These are phyloP conservation scores for Biscutella laevigata DNA, from an alignment of 441 rosid genomes.

Conservation along the genomic window DNA sequence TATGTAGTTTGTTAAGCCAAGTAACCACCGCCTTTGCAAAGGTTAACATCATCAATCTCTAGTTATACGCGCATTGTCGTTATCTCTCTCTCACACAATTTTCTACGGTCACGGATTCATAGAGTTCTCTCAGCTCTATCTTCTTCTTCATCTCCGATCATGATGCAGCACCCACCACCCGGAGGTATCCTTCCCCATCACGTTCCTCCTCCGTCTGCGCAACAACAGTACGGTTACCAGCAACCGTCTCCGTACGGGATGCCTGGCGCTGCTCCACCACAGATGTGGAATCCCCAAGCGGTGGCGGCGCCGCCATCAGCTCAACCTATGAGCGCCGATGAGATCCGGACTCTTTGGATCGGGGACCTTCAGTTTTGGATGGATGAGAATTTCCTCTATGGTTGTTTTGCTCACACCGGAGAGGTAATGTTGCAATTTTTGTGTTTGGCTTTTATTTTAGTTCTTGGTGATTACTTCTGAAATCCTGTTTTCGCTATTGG, in stretches of 20 bases:
- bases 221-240: constrained; percentile 36
- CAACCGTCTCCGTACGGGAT: constrained; percentile 55
- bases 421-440: constrained; percentile 48
- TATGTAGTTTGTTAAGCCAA: no score
- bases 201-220: constrained; percentile 34
- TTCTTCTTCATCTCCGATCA: constrained; percentile 11
- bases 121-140: not conserved
- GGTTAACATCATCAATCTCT: not conserved
- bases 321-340: constrained; percentile 39
- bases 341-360: constrained; percentile 81
- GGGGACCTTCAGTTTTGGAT: constrained; percentile 85
- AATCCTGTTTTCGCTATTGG: not conserved
- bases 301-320: constrained; percentile 19
- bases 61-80: not conserved
- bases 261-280: constrained; percentile 40
- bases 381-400: constrained; percentile 67
- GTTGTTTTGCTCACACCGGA: constrained; percentile 46
- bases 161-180: constrained; percentile 64
- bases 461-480: no score
- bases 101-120: constrained; percentile 30
- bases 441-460: not conserved
- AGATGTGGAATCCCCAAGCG: constrained; percentile 30
- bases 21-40: not conserved
- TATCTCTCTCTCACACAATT: constrained; percentile 8
- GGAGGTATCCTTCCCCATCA: constrained; percentile 35